Percentiles rank a stretch among this genome's conserved stretches.
phyloP scores from a whole-genome alignment of 2,329 filamentous ascomycete species.

The Aspergillus costaricaensis region DNA sequence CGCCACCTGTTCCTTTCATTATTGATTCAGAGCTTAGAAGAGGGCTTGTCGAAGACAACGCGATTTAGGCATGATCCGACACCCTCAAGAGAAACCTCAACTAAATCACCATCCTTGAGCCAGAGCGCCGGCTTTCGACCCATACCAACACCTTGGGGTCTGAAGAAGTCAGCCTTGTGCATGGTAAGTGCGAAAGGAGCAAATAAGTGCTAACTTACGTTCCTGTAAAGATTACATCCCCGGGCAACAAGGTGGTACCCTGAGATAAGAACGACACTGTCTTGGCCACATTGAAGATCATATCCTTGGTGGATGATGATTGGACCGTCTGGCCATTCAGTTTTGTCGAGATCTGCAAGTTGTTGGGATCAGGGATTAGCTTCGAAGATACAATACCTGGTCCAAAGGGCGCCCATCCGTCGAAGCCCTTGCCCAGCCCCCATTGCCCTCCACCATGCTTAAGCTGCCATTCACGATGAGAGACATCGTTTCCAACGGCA shows the following conservation, averaged over 20 bases:
- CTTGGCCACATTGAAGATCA: constrained; percentile 51
- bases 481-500: constrained; percentile 76
- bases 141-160: constrained; percentile 70
- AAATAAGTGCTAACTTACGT: constrained; percentile 50
- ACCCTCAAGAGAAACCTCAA: constrained; percentile 67
- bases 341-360: constrained; percentile 46
- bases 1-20: neutral
- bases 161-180: constrained; percentile 28
- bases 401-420: constrained; percentile 73
- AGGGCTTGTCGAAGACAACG: constrained; percentile 45
- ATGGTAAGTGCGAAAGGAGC: constrained; percentile 41
- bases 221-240: constrained; percentile 48
- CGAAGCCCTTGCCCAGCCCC: constrained; percentile 72
- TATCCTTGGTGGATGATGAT: constrained; percentile 51
- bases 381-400: constrained; percentile 66
- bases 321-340: constrained; percentile 55
- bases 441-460: constrained; percentile 69
- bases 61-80: constrained; percentile 60
- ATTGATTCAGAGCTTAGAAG: constrained; percentile 37
- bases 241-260: constrained; percentile 43
- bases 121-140: constrained; percentile 67
- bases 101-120: constrained; percentile 69
- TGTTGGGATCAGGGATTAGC: constrained; percentile 48
- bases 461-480: constrained; percentile 75
- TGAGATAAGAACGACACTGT: constrained; percentile 51